Percentiles rank a stretch among this genome's conserved stretches.
Conservation (phyloP, 2,329 filamentous ascomycete species). For the Calonectria hongkongensis region DNA sequence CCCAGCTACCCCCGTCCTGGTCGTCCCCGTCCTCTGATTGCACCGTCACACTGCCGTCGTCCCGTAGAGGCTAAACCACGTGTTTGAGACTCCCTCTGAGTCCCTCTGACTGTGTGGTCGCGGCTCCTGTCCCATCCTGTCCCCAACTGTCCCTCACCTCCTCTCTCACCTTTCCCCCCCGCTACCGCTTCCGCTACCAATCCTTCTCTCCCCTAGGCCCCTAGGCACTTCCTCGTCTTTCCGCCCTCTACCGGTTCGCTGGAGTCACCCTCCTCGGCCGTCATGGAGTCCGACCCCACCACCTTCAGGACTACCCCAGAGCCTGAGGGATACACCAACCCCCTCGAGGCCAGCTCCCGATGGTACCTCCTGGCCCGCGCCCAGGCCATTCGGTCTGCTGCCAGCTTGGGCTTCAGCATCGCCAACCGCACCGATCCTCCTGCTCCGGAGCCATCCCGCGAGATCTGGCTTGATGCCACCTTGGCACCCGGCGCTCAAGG, state of each 20-base stretch:
- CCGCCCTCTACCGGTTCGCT: constrained; percentile 18
- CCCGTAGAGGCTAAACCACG: constrained; percentile 51
- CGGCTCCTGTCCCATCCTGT: constrained; percentile 20
- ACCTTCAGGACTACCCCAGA: constrained; percentile 57
- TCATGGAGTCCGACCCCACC: constrained; percentile 51
- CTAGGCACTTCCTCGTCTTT: constrained; percentile 6
- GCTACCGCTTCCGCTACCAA: constrained; percentile 18
- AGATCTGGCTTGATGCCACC: constrained; percentile 66
- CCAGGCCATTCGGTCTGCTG: constrained; percentile 66
- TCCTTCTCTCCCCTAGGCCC: constrained; percentile 6
- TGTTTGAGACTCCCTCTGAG: constrained; percentile 43
- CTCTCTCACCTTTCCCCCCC: constrained; percentile 27
- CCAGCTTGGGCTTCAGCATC: constrained; percentile 65
- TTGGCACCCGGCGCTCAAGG: constrained; percentile 60
- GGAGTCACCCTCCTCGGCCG: constrained; percentile 36
- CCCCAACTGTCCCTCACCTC: constrained; percentile 3
- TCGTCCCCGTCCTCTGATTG: constrained; percentile 10
- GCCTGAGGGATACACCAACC: constrained; percentile 64
- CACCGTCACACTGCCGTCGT: constrained; percentile 18
- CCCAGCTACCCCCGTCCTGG: constrained; percentile 36
- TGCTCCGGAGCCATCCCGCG: constrained; percentile 61
- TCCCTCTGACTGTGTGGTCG: constrained; percentile 27
- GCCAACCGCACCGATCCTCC: constrained; percentile 64
- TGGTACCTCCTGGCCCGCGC: constrained; percentile 66
- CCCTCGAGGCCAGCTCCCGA: constrained; percentile 65